Conservation (phyloP, 148 eudicot genomes). For the Rhododendron molle region DNA sequence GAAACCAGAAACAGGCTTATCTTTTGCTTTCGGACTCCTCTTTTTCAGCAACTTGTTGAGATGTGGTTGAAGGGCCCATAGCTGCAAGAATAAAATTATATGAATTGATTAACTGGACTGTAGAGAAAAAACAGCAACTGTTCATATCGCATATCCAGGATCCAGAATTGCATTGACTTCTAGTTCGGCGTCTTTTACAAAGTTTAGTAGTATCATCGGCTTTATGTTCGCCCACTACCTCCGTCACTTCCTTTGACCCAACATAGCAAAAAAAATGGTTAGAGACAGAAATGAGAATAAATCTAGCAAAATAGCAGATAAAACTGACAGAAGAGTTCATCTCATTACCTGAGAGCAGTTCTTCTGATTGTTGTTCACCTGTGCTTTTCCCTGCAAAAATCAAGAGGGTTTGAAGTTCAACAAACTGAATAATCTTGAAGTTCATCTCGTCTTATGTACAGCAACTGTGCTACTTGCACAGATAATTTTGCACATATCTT, state of each 20-base stretch:
- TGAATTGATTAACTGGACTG: not conserved
- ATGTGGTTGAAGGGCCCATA: conserved; percentile 25
- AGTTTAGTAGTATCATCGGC: not conserved
- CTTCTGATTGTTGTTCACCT: not conserved
- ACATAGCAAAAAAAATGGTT: not conserved
- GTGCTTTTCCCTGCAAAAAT: conserved; percentile 22
- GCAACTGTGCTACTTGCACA: too few species aligned
- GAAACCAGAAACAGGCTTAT: conserved; percentile 19
- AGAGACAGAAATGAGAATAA: not conserved
- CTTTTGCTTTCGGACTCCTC: conserved; percentile 66
- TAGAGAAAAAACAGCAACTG: not conserved
- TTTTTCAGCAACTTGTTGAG: conserved; percentile 29
- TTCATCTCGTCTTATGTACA: not conserved
- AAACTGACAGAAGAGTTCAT: not conserved
- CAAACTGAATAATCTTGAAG: not conserved
- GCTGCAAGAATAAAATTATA: conserved; percentile 25
- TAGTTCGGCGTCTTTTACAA: conserved; percentile 24
- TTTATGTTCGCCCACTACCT: not conserved
- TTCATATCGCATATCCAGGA: not conserved
- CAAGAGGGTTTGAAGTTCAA: not conserved
- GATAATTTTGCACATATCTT: too few species aligned
- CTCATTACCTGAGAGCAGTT: conserved; percentile 18
- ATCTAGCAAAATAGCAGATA: not conserved
- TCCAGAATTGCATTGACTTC: conserved; percentile 38
- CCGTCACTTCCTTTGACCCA: conserved; percentile 17